Percentiles rank a stretch among this genome's conserved stretches.
phyloP scores from a whole-genome alignment of 345 rosid species.

The Arabis alpina region DNA sequence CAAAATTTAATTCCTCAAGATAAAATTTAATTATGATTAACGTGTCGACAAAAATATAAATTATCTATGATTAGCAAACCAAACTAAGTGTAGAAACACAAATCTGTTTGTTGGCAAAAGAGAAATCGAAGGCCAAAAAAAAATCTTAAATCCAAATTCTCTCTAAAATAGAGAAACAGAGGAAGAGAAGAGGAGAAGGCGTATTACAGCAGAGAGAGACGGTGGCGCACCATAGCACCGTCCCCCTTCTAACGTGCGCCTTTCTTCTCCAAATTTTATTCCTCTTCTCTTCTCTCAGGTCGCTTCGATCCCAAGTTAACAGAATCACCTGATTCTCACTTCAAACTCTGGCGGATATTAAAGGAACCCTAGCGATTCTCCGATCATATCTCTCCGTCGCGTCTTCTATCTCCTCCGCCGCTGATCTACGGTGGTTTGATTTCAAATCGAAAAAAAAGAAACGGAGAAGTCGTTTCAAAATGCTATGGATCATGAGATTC shows the following conservation, averaged over 20 bases:
- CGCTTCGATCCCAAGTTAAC: slow-evolving; percentile 40
- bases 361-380: slow-evolving; percentile 53
- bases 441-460: slow-evolving; percentile 50
- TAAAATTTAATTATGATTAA: background rate
- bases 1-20: background rate
- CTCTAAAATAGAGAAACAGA: slow-evolving; percentile 39
- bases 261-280: slow-evolving; percentile 25
- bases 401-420: slow-evolving; percentile 34
- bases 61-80: slow-evolving; percentile 36
- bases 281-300: slow-evolving; percentile 42
- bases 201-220: slow-evolving; percentile 37
- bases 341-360: slow-evolving; percentile 59
- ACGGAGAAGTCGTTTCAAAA: slow-evolving; percentile 48
- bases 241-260: slow-evolving; percentile 51
- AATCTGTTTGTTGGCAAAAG: slow-evolving; percentile 37
- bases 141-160: background rate
- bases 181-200: slow-evolving; percentile 42
- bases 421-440: slow-evolving; percentile 49
- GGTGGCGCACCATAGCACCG: slow-evolving; percentile 61
- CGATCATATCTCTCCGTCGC: slow-evolving; percentile 39
- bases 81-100: slow-evolving; percentile 23
- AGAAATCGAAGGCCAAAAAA: slow-evolving; percentile 33
- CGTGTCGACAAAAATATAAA: slow-evolving; percentile 13
- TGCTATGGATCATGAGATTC: slow-evolving; percentile 78
- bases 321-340: slow-evolving; percentile 9